Base-by-base conservation (phyloP, 495 filamentous ascomycete genomes). In the Hypoxylon lienhwacheense region DNA sequence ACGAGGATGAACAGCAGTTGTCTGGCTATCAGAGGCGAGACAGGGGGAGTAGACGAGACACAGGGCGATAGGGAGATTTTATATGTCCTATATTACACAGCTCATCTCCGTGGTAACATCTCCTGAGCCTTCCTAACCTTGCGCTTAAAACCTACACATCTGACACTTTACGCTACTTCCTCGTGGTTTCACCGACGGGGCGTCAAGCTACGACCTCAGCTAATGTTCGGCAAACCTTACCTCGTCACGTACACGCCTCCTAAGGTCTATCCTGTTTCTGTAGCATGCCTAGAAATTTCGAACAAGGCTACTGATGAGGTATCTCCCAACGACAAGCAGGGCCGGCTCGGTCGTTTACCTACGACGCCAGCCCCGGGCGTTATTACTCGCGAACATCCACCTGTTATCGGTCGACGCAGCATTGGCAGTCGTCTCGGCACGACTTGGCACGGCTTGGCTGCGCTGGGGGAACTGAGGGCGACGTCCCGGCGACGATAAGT, bases 371-470 rank as follows among this genome's bases (percentile, higher is more conserved):
- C 31, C 36, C 45, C 39, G 10, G 39, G 54, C 45, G 40, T 34
- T 31, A 33, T 52, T 46, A 47, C 51, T 55, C 53, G 52, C 47
- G n/a, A n/a, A n/a, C n/a, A 19, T 51, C 17, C 26, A 7, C 37
- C 33, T 31, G 35, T 16, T 40, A 35, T 16, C 22, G 17, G n/a
- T 48, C 42, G 25, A 58, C 35, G 59, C 59, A 63, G 59, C 43
- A 52, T 47, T 50, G 47, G 36, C 12, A n/a, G n/a, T n/a, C n/a
- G n/a, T n/a, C n/a, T n/a, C n/a, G n/a, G n/a, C n/a, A n/a, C 12
- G 7, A 19, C 58, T 57, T 57, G 58, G 47, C 53, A 42, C 47
- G 41, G 35, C 53, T 63, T 63, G 53, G 59, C 59, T 6, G 20
- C 19, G 22, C 40, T n/a, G n/a, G n/a, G 0, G 42, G 44, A 48